Percentiles rank a stretch among this genome's conserved stretches.
phyloP scores from a whole-genome alignment of 2,329 filamentous ascomycete species.

The Myriosclerotinia curreyana region DNA sequence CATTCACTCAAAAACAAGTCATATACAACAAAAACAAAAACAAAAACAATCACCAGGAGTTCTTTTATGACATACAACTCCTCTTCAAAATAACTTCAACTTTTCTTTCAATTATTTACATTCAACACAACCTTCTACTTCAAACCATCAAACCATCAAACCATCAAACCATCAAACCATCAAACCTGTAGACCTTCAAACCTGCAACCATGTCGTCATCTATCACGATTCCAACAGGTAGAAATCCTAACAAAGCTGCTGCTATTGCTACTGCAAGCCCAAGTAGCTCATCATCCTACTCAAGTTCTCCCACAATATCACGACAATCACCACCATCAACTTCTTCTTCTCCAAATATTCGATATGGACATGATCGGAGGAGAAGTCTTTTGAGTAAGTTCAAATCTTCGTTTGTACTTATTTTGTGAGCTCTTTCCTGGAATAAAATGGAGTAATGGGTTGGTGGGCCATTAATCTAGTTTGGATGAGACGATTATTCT shows the following conservation, averaged over 20 bases:
- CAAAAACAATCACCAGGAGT: neutral
- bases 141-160: neutral
- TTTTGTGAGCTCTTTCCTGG: neutral
- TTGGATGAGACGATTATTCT: conserved; percentile 11
- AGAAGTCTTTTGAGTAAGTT: conserved; percentile 60
- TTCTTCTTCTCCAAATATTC: conserved; percentile 41
- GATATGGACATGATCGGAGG: conserved; percentile 52
- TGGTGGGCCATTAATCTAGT: neutral
- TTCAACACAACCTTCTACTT: neutral
- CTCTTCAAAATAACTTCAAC: neutral
- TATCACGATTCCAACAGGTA: conserved; percentile 59
- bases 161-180: neutral
- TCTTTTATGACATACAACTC: neutral
- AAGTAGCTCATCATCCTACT: conserved; percentile 56
- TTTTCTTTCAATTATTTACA: neutral
- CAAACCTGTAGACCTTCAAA: neutral
- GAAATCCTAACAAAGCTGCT: conserved; percentile 46
- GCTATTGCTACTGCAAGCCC: conserved; percentile 37
- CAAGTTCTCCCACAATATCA: conserved; percentile 53
- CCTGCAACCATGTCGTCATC: conserved; percentile 56
- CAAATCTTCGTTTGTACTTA: conserved; percentile 23
- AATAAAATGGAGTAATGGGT: neutral
- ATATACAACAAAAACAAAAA: neutral
- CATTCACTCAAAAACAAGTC: neutral
- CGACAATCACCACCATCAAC: conserved; percentile 44